Percentiles rank a stretch among this genome's conserved stretches.
phyloP scores from a whole-genome alignment of 2,329 filamentous ascomycete genomes.

The Ophiostoma ips region DNA sequence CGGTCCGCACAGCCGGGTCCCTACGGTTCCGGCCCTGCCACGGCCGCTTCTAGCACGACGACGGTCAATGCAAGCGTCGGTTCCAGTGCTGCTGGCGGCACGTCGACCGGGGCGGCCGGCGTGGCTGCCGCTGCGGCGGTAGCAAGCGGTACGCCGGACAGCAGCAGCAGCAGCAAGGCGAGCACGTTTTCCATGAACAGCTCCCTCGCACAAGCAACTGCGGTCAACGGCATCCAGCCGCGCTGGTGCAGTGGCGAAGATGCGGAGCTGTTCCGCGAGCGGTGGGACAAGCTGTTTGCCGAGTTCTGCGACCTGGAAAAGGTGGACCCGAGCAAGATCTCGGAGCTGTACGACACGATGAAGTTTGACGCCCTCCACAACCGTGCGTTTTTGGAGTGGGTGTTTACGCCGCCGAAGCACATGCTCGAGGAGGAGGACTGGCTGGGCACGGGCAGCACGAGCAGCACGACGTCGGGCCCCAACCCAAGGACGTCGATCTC shows the following conservation, averaged over 20 bases:
- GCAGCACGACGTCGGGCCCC: neutral
- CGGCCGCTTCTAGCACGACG: neutral
- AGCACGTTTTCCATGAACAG: slow-evolving; percentile 26
- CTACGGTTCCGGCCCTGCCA: neutral
- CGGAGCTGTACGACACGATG: slow-evolving; percentile 97
- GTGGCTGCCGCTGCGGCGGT: neutral
- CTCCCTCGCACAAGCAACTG: slow-evolving; percentile 39
- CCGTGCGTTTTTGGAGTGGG: slow-evolving; percentile 89
- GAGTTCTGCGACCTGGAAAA: slow-evolving; percentile 97
- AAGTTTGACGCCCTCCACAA: slow-evolving; percentile 98
- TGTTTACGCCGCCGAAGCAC: slow-evolving; percentile 73
- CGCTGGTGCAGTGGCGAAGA: slow-evolving; percentile 97
- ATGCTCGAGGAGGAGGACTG: slow-evolving; percentile 57
- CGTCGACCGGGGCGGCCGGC: neutral
- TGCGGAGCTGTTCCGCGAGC: slow-evolving; percentile 82
- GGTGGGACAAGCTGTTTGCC: slow-evolving; percentile 95
- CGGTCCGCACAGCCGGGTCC: neutral
- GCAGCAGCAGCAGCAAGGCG: slow-evolving; percentile 16
- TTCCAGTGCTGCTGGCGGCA: neutral
- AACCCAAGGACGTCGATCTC: neutral
- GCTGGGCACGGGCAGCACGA: slow-evolving; percentile 10
- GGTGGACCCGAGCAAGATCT: slow-evolving; percentile 96
- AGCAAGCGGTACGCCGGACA: neutral
- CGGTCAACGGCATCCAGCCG: slow-evolving; percentile 61
- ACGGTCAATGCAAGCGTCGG: neutral